Base-by-base conservation (phyloP, 306 rosid species). In the Mimosa bimucronata region DNA sequence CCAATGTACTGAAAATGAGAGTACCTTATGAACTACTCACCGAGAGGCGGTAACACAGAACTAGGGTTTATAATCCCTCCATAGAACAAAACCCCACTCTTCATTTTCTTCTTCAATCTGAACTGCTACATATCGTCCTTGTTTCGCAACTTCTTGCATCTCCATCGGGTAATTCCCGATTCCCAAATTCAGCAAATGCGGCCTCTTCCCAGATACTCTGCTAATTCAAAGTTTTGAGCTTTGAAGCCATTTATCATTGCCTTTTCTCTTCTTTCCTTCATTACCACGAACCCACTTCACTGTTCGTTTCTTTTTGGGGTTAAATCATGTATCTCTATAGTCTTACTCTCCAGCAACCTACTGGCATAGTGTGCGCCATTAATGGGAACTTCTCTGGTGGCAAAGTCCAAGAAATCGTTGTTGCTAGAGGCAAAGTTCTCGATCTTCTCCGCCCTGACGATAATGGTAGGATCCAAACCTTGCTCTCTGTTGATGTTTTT, bases 321-420 rank as follows among this genome's bases (percentile, higher is more conserved):
- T 53, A 77, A 86, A 74, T 85, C 65, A 95, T 93, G 99, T 93
- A 93, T 77, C 99, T 95, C 74, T 93, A 95, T 88, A 93, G 82
- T 65, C 93, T 95, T 55, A 95, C 99, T 34, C 96, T 95, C 15
- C 99, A 95, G 80, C 90, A 96, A 34, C 92, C 99, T 31, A 95
- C 99, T 48, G 98, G 99, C 68, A 80, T 95, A 66, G 88, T 95
- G 42, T 89, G 92, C 52, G 99, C 99, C 82, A 95, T 95, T 77
- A 90, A 95, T 34, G 99, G 99, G 23, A 95, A 44, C 84, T 95
- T 95, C 97, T 92, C 99, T 81, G 99, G 99, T 65, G 99, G 98
- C 6, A 95, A 93, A 77, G 76, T 68, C 12, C 99, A 95, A 76
- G 99, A 95, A 83, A 90, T 95, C 16, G 99, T 90, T 23, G 98